These are phyloP conservation scores for Wickerhamiella infanticola DNA, from an alignment of 1,139 yeast genomes.

Conservation along the genomic window DNA sequence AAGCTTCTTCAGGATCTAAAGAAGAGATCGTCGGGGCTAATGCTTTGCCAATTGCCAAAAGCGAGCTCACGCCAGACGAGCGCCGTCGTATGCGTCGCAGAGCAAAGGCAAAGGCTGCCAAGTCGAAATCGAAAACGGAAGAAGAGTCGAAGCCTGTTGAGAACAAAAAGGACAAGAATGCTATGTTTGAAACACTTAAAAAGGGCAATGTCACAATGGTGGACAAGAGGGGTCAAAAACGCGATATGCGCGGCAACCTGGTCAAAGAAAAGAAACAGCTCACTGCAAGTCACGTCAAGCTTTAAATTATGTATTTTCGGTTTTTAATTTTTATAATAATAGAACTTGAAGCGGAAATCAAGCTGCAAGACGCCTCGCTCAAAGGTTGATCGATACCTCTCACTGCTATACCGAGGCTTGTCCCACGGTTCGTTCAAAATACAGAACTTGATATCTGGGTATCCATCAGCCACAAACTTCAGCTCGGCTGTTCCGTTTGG, in stretches of 20 bases:
- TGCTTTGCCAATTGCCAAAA: slow-evolving; percentile 70
- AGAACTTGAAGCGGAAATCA: slow-evolving; percentile 18
- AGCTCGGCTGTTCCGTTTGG: slow-evolving; percentile 10
- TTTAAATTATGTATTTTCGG: slow-evolving; percentile 10
- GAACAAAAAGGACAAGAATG: slow-evolving; percentile 40
- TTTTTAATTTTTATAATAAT: neutral
- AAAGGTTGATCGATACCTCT: slow-evolving; percentile 22
- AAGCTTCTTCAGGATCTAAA: slow-evolving; percentile 25
- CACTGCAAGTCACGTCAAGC: slow-evolving; percentile 19
- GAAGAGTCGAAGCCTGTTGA: slow-evolving; percentile 8
- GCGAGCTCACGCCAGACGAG: slow-evolving; percentile 67
- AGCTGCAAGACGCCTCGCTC: slow-evolving; percentile 25
- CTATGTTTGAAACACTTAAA: slow-evolving; percentile 56
- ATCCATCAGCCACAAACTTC: slow-evolving; percentile 23
- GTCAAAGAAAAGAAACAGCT: slow-evolving; percentile 28
- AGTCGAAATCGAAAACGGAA: slow-evolving; percentile 8
- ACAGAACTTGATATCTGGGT: slow-evolving; percentile 25
- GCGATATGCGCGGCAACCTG: slow-evolving; percentile 55
- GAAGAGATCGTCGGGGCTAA: slow-evolving; percentile 61
- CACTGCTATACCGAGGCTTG: slow-evolving; percentile 18
- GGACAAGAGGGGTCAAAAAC: slow-evolving; percentile 61
- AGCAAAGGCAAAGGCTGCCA: slow-evolving; percentile 40
- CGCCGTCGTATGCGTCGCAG: slow-evolving; percentile 79
- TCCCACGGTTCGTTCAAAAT: slow-evolving; percentile 28
- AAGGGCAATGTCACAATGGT: slow-evolving; percentile 67